Evolutionary conservation across 345 rosid genomes (phyloP).

Genomic region (Euphorbia peplus): DNA sequence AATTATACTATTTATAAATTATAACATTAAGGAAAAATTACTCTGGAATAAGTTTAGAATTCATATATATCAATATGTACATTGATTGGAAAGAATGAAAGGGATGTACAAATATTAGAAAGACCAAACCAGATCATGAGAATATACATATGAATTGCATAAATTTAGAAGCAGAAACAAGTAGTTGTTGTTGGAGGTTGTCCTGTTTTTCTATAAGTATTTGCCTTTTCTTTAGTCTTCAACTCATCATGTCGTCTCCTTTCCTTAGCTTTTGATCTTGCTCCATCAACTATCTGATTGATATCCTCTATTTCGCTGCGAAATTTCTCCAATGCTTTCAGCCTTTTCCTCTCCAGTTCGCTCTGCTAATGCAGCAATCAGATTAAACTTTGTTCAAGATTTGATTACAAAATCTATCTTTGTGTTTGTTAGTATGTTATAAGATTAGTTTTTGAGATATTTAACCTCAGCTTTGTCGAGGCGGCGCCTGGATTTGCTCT

Average conservation of each 20-base stretch:
- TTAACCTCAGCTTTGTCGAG: constrained; percentile 63
- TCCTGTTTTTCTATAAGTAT: constrained; percentile 55
- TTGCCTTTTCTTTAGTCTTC: constrained; percentile 62
- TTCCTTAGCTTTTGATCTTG: constrained; percentile 54
- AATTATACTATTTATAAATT: too few relatives aligned
- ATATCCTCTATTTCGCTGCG: constrained; percentile 39
- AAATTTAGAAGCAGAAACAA: constrained; percentile 54
- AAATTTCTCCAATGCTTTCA: constrained; percentile 41
- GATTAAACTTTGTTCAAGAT: too few relatives aligned
- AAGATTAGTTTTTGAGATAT: too few relatives aligned
- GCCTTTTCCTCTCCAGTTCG: constrained; percentile 35
- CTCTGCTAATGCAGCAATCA: constrained; percentile 41
- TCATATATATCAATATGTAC: too few relatives aligned
- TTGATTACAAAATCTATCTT: too few relatives aligned
- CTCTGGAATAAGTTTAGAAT: too few relatives aligned
- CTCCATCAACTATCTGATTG: constrained; percentile 41
- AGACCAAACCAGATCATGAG: constrained; percentile 6
- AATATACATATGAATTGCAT: background rate
- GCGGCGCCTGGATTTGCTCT: constrained; percentile 44
- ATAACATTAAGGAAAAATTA: too few relatives aligned
- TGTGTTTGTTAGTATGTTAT: too few relatives aligned
- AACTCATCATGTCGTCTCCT: constrained; percentile 48
- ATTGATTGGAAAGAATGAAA: background rate
- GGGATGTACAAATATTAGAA: background rate
- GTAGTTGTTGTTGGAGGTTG: constrained; percentile 33